These are phyloP conservation scores for Penicillium sumatraense DNA, from an alignment of 2,329 filamentous ascomycete genomes.

Conservation along the genomic window DNA sequence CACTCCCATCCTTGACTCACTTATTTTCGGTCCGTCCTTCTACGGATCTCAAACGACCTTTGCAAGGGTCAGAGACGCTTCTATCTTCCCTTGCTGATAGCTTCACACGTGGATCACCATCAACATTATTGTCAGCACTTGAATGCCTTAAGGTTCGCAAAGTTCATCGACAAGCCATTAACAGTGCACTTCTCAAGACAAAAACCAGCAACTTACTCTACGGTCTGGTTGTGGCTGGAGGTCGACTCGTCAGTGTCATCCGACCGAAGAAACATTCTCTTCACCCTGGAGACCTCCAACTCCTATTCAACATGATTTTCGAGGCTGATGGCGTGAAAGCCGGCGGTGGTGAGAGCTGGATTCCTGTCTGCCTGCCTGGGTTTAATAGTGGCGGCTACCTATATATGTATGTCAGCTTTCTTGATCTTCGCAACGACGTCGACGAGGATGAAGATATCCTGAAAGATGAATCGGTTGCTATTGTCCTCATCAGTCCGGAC, in stretches of 20 bases:
- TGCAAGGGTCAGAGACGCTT: conserved; percentile 89
- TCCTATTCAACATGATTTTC: conserved; percentile 99
- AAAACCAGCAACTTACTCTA: conserved; percentile 82
- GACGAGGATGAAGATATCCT: conserved; percentile 48
- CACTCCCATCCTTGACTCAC: conserved; percentile 80
- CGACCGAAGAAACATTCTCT: conserved; percentile 92
- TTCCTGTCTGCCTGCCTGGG: conserved; percentile 90
- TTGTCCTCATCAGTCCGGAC: conserved; percentile 88
- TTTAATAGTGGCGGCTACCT: conserved; percentile 97
- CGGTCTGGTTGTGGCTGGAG: conserved; percentile 89
- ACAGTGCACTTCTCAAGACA: conserved; percentile 81
- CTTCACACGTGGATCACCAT: conserved; percentile 90
- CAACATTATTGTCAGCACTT: conserved; percentile 82
- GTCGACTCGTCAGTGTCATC: conserved; percentile 91
- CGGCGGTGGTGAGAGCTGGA: conserved; percentile 96
- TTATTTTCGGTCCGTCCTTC: conserved; percentile 90
- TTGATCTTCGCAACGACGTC: conserved; percentile 64
- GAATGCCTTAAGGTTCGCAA: conserved; percentile 94
- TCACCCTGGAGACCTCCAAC: conserved; percentile 90
- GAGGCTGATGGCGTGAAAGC: conserved; percentile 90
- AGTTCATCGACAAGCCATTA: conserved; percentile 81
- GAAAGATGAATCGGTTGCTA: conserved; percentile 76
- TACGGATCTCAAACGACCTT: conserved; percentile 85
- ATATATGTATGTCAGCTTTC: conserved; percentile 99
- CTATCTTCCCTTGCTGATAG: conserved; percentile 91